These are phyloP conservation scores for Yamadazyma jaroonii DNA, from an alignment of 1,139 yeast genomes.

Conservation along the genomic window DNA sequence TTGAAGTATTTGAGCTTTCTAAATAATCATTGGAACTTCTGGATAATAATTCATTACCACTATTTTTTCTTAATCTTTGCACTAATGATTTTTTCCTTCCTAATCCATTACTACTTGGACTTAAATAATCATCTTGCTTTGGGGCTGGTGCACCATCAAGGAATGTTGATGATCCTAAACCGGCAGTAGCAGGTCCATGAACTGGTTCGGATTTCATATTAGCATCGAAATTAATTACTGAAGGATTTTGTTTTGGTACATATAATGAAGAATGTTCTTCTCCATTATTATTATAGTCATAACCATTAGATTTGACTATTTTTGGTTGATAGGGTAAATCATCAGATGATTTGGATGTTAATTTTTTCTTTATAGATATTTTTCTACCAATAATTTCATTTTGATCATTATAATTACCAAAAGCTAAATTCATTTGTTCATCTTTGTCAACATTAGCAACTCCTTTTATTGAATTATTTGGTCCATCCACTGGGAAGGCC, in stretches of 20 bases:
- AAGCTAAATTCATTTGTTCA: constrained; percentile 58
- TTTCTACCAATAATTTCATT: constrained; percentile 36
- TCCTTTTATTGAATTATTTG: constrained; percentile 82
- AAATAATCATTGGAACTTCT: constrained; percentile 38
- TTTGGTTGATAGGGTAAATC: constrained; percentile 9
- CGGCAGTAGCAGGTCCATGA: constrained; percentile 83
- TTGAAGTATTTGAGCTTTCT: constrained; percentile 22
- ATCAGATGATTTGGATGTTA: constrained; percentile 14
- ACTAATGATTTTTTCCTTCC: constrained; percentile 75
- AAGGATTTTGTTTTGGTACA: constrained; percentile 46
- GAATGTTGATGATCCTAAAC: constrained; percentile 89
- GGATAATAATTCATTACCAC: constrained; percentile 33
- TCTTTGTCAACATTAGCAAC: constrained; percentile 44
- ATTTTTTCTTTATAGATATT: constrained; percentile 14
- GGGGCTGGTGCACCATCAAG: constrained; percentile 97
- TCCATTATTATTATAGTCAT: constrained; percentile 5
- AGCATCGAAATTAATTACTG: constrained; percentile 70
- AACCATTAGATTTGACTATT: constrained; percentile 7
- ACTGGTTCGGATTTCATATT: constrained; percentile 65
- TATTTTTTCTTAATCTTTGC: constrained; percentile 56
- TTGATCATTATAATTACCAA: constrained; percentile 49
- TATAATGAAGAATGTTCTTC: constrained; percentile 23
- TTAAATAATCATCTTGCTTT: constrained; percentile 29
- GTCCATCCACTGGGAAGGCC: constrained; percentile 95
- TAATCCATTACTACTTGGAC: constrained; percentile 36